phyloP scores from a whole-genome alignment of 164 flowering plant genomes.

The Macadamia tetraphylla region DNA sequence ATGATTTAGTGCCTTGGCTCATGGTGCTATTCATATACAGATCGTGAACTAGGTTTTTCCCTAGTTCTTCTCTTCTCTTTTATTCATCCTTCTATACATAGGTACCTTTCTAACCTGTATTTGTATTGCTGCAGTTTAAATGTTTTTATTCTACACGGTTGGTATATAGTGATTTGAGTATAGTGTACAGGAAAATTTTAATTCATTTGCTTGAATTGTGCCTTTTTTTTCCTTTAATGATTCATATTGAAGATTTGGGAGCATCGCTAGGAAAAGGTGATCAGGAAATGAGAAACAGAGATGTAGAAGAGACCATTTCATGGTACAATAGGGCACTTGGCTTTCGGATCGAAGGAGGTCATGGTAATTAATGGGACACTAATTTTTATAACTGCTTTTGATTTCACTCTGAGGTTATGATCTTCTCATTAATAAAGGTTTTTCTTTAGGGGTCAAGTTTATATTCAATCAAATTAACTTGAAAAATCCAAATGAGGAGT shows the following conservation, averaged over 20 bases:
- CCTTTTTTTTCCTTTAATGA: background rate
- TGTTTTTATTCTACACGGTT: too few species aligned
- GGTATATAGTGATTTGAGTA: too few species aligned
- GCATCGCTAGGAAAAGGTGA: slow-evolving; percentile 35
- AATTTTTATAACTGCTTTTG: background rate
- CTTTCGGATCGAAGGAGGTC: slow-evolving; percentile 69
- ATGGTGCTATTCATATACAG: too few species aligned
- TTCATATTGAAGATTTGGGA: slow-evolving; percentile 31
- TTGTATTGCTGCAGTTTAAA: too few species aligned
- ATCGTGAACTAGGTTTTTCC: too few species aligned
- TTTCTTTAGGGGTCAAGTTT: slow-evolving; percentile 65
- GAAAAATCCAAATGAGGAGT: slow-evolving; percentile 55
- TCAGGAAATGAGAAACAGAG: slow-evolving; percentile 28
- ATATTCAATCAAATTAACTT: slow-evolving; percentile 57
- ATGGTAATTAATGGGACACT: slow-evolving; percentile 44
- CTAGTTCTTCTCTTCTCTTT: too few species aligned
- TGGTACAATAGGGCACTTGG: slow-evolving; percentile 93
- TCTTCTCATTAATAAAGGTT: slow-evolving; percentile 1
- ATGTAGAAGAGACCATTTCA: slow-evolving; percentile 55
- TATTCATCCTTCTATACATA: too few species aligned
- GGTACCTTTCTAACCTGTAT: too few species aligned
- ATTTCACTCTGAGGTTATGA: background rate
- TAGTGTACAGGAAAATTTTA: too few species aligned
- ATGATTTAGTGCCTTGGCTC: too few species aligned
- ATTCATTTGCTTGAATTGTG: background rate